Evolutionary conservation across 495 filamentous ascomycete species (phyloP), one percentile per base, ranked within the genome.

Genomic region (Haplographium delicatum): DNA sequence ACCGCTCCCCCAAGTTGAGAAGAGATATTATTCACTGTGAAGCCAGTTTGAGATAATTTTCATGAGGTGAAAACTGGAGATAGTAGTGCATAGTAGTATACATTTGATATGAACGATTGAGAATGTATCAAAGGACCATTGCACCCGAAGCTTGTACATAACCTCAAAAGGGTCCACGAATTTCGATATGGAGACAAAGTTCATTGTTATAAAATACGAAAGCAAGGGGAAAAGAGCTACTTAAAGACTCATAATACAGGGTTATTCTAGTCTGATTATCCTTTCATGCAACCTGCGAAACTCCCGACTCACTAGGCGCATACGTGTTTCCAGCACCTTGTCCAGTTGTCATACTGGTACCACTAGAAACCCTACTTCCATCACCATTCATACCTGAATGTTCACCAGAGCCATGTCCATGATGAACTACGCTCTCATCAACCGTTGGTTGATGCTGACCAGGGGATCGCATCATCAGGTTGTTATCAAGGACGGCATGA

Each of bases 351-450:
- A 57, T 42, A 16, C 44, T 51, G 11, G 46, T 51, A 33, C 50
- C 58, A 38, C 58, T 61, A 44, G 49, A 54, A 16, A 61, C 31
- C 48, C 58, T 27, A 30, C 53, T 60, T 23, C 39, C 52, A 18
- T 58, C 51, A 15, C 35, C 26, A 10, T 13, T 28, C 9, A 20
- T 13, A 15, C 40, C 47, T 31, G 27, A 26, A 34, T 35, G 39
- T 15, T 46, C 42, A 6, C 44, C 44, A 30, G 18, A n/a, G 13
- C 18, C 23, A 11, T 48, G 35, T 13, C 43, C 16, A 27, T 48
- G 31, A 18, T 54, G 35, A 15, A 34, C 30, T 19, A 48, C 38
- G 40, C 37, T 40, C 11, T 25, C 47, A 11, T 38, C 50, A n/a
- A 47, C 22, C 5, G 40, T 51, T 20, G 44, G 34, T 10, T 45